phyloP scores from a whole-genome alignment of 345 rosid species.

The Chamaenerion angustifolium region DNA sequence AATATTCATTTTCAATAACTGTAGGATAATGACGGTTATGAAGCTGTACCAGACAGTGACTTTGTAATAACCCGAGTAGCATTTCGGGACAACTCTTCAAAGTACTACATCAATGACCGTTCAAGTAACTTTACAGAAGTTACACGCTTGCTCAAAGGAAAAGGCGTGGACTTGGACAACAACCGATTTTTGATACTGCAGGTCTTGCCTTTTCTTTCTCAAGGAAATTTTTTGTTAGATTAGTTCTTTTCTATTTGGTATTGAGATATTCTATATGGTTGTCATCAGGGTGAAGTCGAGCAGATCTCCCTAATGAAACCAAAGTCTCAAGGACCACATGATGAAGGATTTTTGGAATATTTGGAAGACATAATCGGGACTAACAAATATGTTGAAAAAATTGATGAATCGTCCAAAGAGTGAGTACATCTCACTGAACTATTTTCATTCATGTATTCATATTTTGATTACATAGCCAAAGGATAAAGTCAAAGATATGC shows the following conservation, averaged over 20 bases:
- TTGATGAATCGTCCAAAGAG: conserved; percentile 70
- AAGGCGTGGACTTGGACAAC: conserved; percentile 96
- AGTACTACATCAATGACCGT: conserved; percentile 74
- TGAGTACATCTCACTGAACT: conserved; percentile 21
- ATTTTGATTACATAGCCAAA: too few species aligned
- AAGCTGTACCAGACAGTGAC: conserved; percentile 80
- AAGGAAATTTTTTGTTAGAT: neutral
- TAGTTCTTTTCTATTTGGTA: conserved; percentile 3
- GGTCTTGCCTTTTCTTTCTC: conserved; percentile 23
- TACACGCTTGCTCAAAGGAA: conserved; percentile 73
- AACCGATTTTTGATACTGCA: conserved; percentile 98
- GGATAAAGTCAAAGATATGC: too few species aligned
- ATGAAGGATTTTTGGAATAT: conserved; percentile 97
- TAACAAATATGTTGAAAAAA: conserved; percentile 78
- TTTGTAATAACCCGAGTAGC: conserved; percentile 89
- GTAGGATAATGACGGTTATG: conserved; percentile 75
- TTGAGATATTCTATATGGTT: conserved; percentile 8
- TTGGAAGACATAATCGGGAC: conserved; percentile 96
- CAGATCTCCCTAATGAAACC: conserved; percentile 99
- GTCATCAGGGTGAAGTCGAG: conserved; percentile 90
- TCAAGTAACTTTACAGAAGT: conserved; percentile 90
- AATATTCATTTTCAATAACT: conserved; percentile 5
- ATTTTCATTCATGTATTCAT: too few species aligned
- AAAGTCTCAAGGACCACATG: conserved; percentile 92
- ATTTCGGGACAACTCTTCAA: conserved; percentile 86